Evolutionary conservation across 225 moss, liverwort and hornwort species (phyloP).

Genomic region (Straminergon stramineum): DNA sequence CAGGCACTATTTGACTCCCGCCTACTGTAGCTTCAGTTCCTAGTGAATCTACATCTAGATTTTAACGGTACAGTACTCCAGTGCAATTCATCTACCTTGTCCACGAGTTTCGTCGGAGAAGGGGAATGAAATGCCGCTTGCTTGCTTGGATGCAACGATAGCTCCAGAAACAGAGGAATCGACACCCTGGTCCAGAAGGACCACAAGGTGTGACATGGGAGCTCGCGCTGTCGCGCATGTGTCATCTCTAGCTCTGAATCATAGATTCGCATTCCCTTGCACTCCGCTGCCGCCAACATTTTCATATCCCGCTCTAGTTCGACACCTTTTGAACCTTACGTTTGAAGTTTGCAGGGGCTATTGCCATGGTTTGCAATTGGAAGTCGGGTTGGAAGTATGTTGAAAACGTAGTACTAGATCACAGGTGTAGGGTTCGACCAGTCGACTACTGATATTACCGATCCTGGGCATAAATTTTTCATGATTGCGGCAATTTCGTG

Average conservation of each 20-base stretch:
- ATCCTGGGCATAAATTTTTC: background rate
- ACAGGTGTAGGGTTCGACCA: background rate
- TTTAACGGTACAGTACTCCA: background rate
- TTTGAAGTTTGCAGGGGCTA: background rate
- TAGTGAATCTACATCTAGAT: background rate
- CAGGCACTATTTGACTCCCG: background rate
- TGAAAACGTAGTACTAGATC: background rate
- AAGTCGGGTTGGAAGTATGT: background rate
- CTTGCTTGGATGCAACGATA: background rate
- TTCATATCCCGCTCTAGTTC: background rate
- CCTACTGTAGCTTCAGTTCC: background rate
- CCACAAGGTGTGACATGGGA: background rate
- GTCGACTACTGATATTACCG: background rate
- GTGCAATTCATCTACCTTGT: background rate
- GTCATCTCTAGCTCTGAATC: background rate
- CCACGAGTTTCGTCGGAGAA: background rate
- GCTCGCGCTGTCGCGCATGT: background rate
- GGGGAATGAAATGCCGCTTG: background rate
- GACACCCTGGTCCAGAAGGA: background rate
- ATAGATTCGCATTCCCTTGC: background rate
- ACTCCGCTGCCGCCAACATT: background rate
- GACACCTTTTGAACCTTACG: background rate
- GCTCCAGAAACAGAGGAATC: background rate
- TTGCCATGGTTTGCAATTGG: background rate
- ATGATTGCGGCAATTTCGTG: background rate